Base-by-base conservation (phyloP, 345 rosid genomes). In the Euphorbia peplus region DNA sequence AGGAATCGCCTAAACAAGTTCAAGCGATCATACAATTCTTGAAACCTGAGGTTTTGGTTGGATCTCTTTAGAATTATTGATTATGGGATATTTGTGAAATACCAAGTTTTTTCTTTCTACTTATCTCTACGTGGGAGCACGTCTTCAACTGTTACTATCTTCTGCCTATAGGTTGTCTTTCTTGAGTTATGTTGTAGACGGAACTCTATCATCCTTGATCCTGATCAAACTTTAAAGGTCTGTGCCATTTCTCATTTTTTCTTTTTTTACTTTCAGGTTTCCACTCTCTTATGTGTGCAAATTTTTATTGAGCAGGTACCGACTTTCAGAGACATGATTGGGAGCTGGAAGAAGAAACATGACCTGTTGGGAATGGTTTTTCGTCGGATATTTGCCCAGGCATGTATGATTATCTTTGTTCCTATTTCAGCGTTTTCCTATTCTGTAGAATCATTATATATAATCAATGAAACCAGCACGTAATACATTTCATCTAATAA, bases 321-420 rank as follows among this genome's bases (percentile, higher is more conserved):
- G 46, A 89, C 95, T 28, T 19, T 84, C 78, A 79, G 85, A 48
- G 99, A 92, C 76, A 95, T 95, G 99, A 69, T 92, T 60, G 96
- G 89, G 44, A 89, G 86, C 87, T 90, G 86, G 90, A 95, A 92
- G 85, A 90, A 90, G 76, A 90, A 90, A 52, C 89, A 90, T 59
- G 92, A 92, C 69, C 71, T 80, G 66, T 92, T 95, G 54, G 97
- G 95, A 70, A 92, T 95, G 76, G 86, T 95, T 52, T 90, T 90
- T 62, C 83, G 92, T 81, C 90, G 95, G 96, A 88, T 95, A 76
- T 97, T 95, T 80, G 98, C 99, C 52, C 88, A 90, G 98, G 99
- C 69, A 84, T 24, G 77, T 63, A 46, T 63, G 30, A 26, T 46
- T 30, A 63, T 63, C 55, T 42, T 47, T 47, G 12, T 21, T 28